Conservation (phyloP, 2,329 filamentous ascomycete genomes). For the Colletotrichum australisinense region DNA sequence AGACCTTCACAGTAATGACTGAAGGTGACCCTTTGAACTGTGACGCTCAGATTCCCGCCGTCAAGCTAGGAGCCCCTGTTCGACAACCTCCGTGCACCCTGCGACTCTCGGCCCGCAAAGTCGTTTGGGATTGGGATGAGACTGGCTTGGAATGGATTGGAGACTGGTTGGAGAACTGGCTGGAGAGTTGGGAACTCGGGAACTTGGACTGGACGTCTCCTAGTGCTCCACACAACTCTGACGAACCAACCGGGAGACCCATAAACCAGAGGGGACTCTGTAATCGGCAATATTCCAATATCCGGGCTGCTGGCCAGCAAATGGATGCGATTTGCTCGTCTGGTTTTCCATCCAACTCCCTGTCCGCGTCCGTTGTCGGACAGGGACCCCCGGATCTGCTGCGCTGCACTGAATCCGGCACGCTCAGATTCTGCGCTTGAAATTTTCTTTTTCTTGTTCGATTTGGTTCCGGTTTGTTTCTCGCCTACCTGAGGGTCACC, state of each 20-base stretch:
- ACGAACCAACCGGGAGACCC: conserved; percentile 22
- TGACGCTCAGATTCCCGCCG: conserved; percentile 18
- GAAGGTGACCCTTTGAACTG: not conserved
- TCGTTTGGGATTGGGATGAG: conserved; percentile 16
- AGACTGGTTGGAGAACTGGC: conserved; percentile 9
- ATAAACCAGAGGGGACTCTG: not conserved
- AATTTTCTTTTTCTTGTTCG: not conserved
- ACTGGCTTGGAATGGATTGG: conserved; percentile 17
- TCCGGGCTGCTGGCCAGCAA: conserved; percentile 24
- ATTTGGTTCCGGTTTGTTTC: not conserved
- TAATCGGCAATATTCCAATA: conserved; percentile 25
- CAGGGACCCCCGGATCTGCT: conserved; percentile 18
- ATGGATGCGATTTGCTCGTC: conserved; percentile 33
- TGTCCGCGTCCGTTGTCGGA: conserved; percentile 18
- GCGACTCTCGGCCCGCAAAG: conserved; percentile 11
- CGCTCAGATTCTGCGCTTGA: conserved; percentile 1
- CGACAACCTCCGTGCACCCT: conserved; percentile 19
- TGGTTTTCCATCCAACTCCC: conserved; percentile 12
- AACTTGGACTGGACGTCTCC: not conserved
- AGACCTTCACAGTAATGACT: not conserved
- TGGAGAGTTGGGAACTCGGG: not conserved
- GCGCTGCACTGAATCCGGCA: not conserved
- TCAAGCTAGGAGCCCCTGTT: conserved; percentile 17
- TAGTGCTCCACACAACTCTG: not conserved
- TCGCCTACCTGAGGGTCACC: not conserved